Conservation (phyloP, 208 protist genomes). For the Trypanosoma caninum region DNA sequence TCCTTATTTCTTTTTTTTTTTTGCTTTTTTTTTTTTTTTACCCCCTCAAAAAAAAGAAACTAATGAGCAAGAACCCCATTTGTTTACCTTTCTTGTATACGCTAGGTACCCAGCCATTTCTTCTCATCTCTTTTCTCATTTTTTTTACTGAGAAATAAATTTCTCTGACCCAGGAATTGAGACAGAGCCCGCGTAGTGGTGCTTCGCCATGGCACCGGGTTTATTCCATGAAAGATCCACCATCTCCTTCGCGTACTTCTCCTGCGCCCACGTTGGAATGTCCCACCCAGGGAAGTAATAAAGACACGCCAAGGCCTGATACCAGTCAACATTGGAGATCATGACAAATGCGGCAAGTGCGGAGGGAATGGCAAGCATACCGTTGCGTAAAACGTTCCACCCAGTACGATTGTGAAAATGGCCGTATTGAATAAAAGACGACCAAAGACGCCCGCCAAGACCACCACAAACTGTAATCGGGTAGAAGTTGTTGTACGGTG, state of each 20-base stretch:
- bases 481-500: slow-evolving; percentile 89
- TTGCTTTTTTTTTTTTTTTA: neutral
- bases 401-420: slow-evolving; percentile 77
- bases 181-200: slow-evolving; percentile 78
- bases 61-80: too few relatives aligned
- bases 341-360: slow-evolving; percentile 62
- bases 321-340: slow-evolving; percentile 84
- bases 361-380: slow-evolving; percentile 48
- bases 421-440: slow-evolving; percentile 84
- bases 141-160: slow-evolving; percentile 44
- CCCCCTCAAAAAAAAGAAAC: slow-evolving; percentile 1
- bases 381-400: slow-evolving; percentile 59
- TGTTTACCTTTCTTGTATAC: too few relatives aligned
- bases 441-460: slow-evolving; percentile 79
- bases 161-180: slow-evolving; percentile 87
- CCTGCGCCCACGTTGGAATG: slow-evolving; percentile 66
- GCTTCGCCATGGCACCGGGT: slow-evolving; percentile 80
- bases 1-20: neutral
- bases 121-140: neutral
- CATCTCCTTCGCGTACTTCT: slow-evolving; percentile 71
- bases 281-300: slow-evolving; percentile 45
- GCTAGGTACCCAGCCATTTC: too few relatives aligned
- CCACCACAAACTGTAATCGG: slow-evolving; percentile 83
- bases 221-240: slow-evolving; percentile 72
- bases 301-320: slow-evolving; percentile 58